A percentile compares a stretch with the other conserved stretches of the same genome.
Conservation (phyloP, 257 asterid species). For the Gentiana macrophylla region DNA sequence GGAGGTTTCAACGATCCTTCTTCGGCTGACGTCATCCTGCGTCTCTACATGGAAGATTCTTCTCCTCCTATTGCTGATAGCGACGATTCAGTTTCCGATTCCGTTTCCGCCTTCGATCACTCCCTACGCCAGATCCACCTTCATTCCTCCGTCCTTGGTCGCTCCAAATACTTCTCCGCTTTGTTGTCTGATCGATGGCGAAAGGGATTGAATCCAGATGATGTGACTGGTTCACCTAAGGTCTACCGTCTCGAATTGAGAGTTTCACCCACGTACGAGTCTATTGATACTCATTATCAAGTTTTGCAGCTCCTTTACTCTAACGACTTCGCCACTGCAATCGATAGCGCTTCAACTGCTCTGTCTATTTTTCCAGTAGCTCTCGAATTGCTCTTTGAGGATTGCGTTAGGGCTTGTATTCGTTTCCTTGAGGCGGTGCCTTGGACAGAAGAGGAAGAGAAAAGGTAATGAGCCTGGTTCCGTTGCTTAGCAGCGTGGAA, state of each 20-base stretch:
- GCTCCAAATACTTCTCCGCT: constrained; percentile 52
- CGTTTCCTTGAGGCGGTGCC: constrained; percentile 86
- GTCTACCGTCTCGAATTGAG: constrained; percentile 28
- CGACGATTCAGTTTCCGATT: constrained; percentile 22
- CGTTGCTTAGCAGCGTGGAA: constrained; percentile 50
- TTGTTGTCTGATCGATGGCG: constrained; percentile 74
- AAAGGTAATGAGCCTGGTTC: constrained; percentile 44
- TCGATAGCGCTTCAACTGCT: constrained; percentile 37
- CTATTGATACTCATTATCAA: constrained; percentile 31
- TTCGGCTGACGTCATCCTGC: constrained; percentile 61
- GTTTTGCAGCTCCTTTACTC: constrained; percentile 57
- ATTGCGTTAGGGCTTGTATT: constrained; percentile 69
- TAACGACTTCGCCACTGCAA: constrained; percentile 32
- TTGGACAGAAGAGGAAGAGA: constrained; percentile 92
- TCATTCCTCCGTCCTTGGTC: constrained; percentile 48
- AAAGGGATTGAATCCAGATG: constrained; percentile 11
- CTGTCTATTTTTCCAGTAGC: constrained; percentile 66
- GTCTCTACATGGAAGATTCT: constrained; percentile 34
- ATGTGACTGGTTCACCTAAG: constrained; percentile 18
- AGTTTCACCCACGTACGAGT: constrained; percentile 30
- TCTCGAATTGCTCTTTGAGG: constrained; percentile 74
- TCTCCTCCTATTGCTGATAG: constrained; percentile 18
- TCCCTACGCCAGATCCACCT: constrained; percentile 48
- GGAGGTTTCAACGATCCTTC: constrained; percentile 41
- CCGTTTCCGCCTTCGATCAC: constrained; percentile 16